Percentiles rank a stretch among this genome's conserved stretches.
phyloP scores from a whole-genome alignment of 495 filamentous ascomycete species.

The Penicillium samsonianum region DNA sequence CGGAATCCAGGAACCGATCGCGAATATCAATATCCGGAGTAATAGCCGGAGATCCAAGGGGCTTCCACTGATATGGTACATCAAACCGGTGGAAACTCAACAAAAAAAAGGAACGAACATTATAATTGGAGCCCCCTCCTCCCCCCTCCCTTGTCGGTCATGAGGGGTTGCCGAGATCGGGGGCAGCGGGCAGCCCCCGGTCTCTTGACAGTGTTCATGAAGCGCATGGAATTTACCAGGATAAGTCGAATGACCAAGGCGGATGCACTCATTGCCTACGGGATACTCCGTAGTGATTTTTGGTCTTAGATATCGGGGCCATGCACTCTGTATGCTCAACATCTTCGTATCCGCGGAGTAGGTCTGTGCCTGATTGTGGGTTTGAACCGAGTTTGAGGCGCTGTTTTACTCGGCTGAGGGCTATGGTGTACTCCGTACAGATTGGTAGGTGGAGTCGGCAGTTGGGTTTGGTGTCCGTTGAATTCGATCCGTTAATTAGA shows the following conservation, averaged over 20 bases:
- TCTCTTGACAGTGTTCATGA: not conserved
- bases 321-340: too few species aligned
- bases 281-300: too few species aligned
- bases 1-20: slow-evolving; percentile 3
- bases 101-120: not conserved
- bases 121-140: not conserved
- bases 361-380: not conserved
- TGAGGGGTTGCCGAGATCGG: not conserved
- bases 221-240: slow-evolving; percentile 1
- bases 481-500: slow-evolving; percentile 8
- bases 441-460: not conserved
- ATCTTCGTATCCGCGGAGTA: not conserved
- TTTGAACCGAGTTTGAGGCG: not conserved
- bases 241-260: not conserved
- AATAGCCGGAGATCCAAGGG: not conserved
- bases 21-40: slow-evolving; percentile 4
- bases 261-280: not conserved
- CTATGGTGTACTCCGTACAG: not conserved
- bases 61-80: not conserved
- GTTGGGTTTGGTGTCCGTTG: not conserved
- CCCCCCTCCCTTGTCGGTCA: not conserved
- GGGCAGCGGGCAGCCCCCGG: not conserved
- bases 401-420: not conserved
- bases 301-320: too few species aligned
- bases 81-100: not conserved